These are phyloP conservation scores for Elaeis oleifera DNA, from an alignment of 202 grass and related monocot species.

Conservation along the genomic window DNA sequence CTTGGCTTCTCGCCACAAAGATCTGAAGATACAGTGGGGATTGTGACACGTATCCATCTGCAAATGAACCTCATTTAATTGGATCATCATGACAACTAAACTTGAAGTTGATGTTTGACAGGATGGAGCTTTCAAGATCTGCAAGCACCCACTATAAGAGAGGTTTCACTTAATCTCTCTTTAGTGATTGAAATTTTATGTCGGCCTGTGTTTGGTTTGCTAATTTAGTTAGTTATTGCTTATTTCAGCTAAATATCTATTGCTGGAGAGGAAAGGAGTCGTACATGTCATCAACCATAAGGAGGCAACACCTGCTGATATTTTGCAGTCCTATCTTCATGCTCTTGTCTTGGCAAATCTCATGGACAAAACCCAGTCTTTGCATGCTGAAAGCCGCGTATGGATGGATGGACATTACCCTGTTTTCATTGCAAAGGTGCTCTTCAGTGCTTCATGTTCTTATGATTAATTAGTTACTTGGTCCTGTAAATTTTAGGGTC, in stretches of 20 bases:
- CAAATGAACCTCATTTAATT: no score
- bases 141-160: slow-evolving; percentile 45
- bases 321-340: slow-evolving; percentile 76
- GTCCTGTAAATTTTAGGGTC: slow-evolving; percentile 1
- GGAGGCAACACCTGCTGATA: slow-evolving; percentile 50
- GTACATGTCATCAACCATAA: slow-evolving; percentile 75
- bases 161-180: slow-evolving; percentile 27
- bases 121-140: slow-evolving; percentile 56
- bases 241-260: slow-evolving; percentile 66
- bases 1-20: neutral
- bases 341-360: slow-evolving; percentile 36
- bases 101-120: slow-evolving; percentile 23
- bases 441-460: neutral
- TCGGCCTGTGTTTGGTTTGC: slow-evolving; percentile 18
- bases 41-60: no score
- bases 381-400: slow-evolving; percentile 34
- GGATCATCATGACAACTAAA: no score
- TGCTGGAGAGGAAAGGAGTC: slow-evolving; percentile 47
- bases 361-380: slow-evolving; percentile 31
- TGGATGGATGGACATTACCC: slow-evolving; percentile 71
- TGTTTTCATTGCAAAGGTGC: slow-evolving; percentile 71
- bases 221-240: slow-evolving; percentile 2
- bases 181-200: slow-evolving; percentile 10
- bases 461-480: neutral
- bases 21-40: no score